Evolutionary conservation across 169 alveolate species (phyloP).

Genomic region (Cryptosporidium xiaoi): DNA sequence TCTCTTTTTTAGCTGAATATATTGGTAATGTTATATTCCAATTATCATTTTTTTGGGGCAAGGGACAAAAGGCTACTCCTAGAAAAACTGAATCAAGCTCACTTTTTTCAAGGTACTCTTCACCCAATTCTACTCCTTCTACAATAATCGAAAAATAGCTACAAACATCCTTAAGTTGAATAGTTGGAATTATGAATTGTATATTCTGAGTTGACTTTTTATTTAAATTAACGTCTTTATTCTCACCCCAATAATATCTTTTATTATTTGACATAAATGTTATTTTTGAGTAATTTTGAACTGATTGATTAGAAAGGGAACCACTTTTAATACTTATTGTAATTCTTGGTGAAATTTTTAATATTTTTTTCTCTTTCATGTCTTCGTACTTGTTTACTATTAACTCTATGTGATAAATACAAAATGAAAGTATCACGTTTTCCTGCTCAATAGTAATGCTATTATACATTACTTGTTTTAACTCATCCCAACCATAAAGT

Average conservation of each 20-base stretch:
- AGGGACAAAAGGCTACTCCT: conserved; percentile 60
- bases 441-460: background rate
- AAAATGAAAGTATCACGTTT: conserved; percentile 19
- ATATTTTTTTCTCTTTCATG: background rate
- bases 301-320: background rate
- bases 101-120: background rate
- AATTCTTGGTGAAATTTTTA: conserved; percentile 5
- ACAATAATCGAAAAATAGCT: conserved; percentile 3
- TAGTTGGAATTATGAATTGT: background rate
- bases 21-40: conserved; percentile 61
- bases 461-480: background rate
- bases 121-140: conserved; percentile 21
- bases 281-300: conserved; percentile 10
- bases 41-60: conserved; percentile 13
- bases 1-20: background rate
- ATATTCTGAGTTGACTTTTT: conserved; percentile 2
- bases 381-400: conserved; percentile 2
- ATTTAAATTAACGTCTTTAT: background rate
- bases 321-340: conserved; percentile 37
- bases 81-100: conserved; percentile 1
- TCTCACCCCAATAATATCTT: background rate
- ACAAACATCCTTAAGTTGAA: conserved; percentile 2
- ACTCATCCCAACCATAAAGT: conserved; percentile 33
- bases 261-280: background rate
- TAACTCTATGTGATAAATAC: background rate